phyloP scores from a whole-genome alignment of 2,329 filamentous ascomycete species.

The Escovopsis sp. region DNA sequence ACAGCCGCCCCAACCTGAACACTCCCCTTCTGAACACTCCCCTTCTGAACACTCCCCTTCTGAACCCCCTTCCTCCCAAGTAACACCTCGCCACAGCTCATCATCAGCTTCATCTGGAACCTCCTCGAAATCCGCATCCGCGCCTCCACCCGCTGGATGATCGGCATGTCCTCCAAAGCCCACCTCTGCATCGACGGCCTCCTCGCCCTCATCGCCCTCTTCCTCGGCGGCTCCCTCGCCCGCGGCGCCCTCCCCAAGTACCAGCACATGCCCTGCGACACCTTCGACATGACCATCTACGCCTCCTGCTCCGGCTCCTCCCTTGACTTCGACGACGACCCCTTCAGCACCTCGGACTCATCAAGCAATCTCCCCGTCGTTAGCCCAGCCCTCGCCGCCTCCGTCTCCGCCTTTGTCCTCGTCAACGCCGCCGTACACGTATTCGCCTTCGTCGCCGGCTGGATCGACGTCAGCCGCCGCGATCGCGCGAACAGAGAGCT shows the following conservation, averaged over 20 bases:
- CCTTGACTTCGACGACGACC: background rate
- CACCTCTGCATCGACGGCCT: conserved; percentile 27
- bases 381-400: conserved; percentile 10
- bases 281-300: background rate
- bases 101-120: conserved; percentile 22
- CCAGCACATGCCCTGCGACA: conserved; percentile 4
- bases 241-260: conserved; percentile 2
- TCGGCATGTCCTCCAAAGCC: conserved; percentile 27
- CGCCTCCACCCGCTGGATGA: conserved; percentile 15
- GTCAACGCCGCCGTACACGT: conserved; percentile 16
- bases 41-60: too few relatives aligned
- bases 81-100: too few relatives aligned
- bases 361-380: conserved; percentile 2
- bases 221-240: conserved; percentile 12
- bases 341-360: conserved; percentile 1
- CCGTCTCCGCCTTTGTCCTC: conserved; percentile 7
- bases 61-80: too few relatives aligned
- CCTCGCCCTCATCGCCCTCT: conserved; percentile 21
- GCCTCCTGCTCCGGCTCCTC: background rate
- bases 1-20: too few relatives aligned
- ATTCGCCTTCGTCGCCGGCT: conserved; percentile 23
- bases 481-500: conserved; percentile 9
- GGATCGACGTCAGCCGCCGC: conserved; percentile 20
- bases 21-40: too few relatives aligned
- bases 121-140: conserved; percentile 23